phyloP scores from a whole-genome alignment of 2,329 filamentous ascomycete genomes.

The Hortaea sp. region DNA sequence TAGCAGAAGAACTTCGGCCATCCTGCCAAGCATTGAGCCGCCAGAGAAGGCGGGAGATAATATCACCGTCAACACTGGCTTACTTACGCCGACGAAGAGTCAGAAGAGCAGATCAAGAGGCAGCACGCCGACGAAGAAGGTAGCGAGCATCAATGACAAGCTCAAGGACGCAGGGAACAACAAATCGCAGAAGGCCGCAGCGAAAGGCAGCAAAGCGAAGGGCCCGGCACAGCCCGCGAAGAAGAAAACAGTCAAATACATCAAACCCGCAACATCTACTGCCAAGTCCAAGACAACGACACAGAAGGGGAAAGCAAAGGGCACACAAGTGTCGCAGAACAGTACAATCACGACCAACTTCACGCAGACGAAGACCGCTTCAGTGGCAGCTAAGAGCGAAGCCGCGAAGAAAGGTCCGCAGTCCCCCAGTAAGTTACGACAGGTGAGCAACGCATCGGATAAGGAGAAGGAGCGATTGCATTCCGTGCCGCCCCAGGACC shows the following conservation, averaged over 20 bases:
- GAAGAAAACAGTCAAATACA: conserved; percentile 15
- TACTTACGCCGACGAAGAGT: conserved; percentile 26
- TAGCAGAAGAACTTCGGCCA: conserved; percentile 9
- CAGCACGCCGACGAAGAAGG: conserved; percentile 12
- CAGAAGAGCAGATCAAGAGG: conserved; percentile 5
- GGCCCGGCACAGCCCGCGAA: conserved; percentile 11
- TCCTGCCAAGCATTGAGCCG: conserved; percentile 18
- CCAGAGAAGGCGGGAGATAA: conserved; percentile 12
- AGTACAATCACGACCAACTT: conserved; percentile 2
- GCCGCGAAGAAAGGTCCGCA: conserved; percentile 7
- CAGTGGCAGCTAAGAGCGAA: conserved; percentile 8
- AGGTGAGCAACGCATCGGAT: conserved; percentile 15
- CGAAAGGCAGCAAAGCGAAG: conserved; percentile 6
- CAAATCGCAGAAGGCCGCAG: conserved; percentile 9
- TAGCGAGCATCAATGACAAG: conserved; percentile 11
- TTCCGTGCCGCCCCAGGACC: neutral
- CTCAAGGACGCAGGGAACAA: conserved; percentile 8
- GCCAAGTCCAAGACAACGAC: conserved; percentile 9
- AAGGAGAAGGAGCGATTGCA: neutral
- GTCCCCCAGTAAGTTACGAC: conserved; percentile 19
- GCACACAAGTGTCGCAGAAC: conserved; percentile 6
- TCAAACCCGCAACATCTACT: conserved; percentile 11
- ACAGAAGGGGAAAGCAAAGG: conserved; percentile 3
- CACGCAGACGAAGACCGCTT: conserved; percentile 15
- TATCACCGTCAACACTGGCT: conserved; percentile 13